phyloP scores from a whole-genome alignment of 768 basidiomycete genomes.

The Hirschioporus abietinus region DNA sequence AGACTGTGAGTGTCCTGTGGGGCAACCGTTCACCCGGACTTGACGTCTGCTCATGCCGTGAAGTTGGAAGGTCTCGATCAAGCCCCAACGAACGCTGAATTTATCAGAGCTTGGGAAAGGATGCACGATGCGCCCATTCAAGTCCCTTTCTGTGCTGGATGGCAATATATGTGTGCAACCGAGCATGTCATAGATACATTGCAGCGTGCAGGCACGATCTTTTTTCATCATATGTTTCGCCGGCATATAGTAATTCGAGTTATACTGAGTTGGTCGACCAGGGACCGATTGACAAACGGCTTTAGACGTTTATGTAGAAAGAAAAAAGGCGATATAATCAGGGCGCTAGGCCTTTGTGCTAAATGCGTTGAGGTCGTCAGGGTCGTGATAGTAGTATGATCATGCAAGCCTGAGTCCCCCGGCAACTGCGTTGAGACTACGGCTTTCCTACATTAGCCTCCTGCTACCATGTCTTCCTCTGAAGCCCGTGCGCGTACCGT shows the following conservation, averaged over 20 bases:
- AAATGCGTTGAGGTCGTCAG: not conserved
- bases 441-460: constrained; percentile 5
- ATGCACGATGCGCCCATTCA: not conserved
- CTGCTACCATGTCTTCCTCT: constrained; percentile 25
- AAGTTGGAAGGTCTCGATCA: not conserved
- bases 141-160: not conserved
- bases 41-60: not conserved
- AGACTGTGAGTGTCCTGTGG: not conserved
- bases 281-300: not conserved
- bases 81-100: not conserved
- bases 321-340: not conserved
- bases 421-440: not conserved
- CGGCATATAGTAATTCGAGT: not conserved
- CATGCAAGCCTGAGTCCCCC: not conserved
- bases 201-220: not conserved
- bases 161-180: not conserved
- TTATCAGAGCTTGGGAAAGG: not conserved
- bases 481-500: constrained; percentile 18
- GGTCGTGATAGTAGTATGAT: not conserved
- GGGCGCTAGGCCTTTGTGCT: not conserved
- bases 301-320: not conserved
- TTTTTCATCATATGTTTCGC: constrained; percentile 1
- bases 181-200: not conserved
- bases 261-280: constrained; percentile 1
- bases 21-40: too few relatives aligned